phyloP scores from a whole-genome alignment of 108 stramenopile genomes.

The Stephanodiscus triporus region DNA sequence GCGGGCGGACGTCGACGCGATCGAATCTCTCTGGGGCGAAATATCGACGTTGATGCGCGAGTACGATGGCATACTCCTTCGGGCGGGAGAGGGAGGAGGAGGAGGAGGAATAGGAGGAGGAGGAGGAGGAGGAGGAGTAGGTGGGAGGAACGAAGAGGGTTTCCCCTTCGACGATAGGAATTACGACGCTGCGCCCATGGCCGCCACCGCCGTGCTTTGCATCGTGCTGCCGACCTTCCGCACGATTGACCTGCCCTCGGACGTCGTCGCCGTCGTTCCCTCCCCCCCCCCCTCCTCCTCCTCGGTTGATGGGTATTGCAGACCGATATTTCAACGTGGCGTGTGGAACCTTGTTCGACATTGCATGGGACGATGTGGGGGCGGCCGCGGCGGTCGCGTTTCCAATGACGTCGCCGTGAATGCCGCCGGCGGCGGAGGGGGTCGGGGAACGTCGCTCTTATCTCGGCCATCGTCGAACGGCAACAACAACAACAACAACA shows the following conservation, averaged over 20 bases:
- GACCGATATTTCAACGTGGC: constrained; percentile 39
- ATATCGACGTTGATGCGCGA: too few relatives aligned
- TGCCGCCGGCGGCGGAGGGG: constrained; percentile 16
- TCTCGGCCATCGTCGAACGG: constrained; percentile 21
- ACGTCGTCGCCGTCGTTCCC: not conserved
- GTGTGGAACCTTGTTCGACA: constrained; percentile 64
- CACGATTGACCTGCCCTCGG: constrained; percentile 37
- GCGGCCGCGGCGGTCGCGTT: constrained; percentile 31
- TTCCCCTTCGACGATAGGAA: constrained; percentile 1
- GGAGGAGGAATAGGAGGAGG: constrained; percentile 18
- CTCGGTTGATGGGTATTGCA: constrained; percentile 1
- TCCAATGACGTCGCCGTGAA: constrained; percentile 18
- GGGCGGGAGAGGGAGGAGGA: constrained; percentile 6
- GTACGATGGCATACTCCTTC: too few relatives aligned
- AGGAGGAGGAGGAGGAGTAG: constrained; percentile 19
- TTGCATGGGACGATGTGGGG: constrained; percentile 57
- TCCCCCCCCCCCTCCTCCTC: not conserved
- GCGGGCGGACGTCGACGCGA: too few relatives aligned
- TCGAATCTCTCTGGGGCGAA: too few relatives aligned
- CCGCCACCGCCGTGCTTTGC: constrained; percentile 62
- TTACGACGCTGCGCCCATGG: constrained; percentile 43
- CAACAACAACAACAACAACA: not conserved
- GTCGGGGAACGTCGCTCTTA: constrained; percentile 21
- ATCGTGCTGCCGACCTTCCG: constrained; percentile 61
- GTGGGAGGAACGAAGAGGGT: constrained; percentile 26